Percentiles rank a stretch among this genome's conserved stretches.
Conservation (phyloP, 2,329 filamentous ascomycete species). For the Chaetomium globosum region DNA sequence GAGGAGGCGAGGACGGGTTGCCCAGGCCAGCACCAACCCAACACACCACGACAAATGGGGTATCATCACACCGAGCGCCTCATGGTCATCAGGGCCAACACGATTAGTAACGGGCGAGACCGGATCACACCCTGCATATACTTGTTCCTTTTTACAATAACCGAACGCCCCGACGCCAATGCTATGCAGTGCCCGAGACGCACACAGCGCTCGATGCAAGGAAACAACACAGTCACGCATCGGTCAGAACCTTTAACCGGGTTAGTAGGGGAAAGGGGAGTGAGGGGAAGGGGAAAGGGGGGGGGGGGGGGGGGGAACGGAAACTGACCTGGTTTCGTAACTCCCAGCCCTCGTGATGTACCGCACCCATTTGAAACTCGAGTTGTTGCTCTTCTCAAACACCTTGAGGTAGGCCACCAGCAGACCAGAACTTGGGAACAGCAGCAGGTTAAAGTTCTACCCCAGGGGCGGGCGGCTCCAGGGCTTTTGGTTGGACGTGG, state of each 20-base stretch:
- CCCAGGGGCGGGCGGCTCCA: constrained; percentile 94
- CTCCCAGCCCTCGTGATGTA: constrained; percentile 98
- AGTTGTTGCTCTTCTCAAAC: constrained; percentile 99
- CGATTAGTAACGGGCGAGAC: background rate
- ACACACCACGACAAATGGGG: background rate
- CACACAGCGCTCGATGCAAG: constrained; percentile 7
- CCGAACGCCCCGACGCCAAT: constrained; percentile 29
- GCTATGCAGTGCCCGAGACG: constrained; percentile 27
- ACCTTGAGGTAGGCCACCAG: constrained; percentile 95
- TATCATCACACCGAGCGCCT: background rate
- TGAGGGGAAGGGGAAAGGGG: background rate
- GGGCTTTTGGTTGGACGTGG: constrained; percentile 97
- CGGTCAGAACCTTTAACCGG: constrained; percentile 17
- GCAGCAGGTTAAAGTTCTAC: constrained; percentile 88
- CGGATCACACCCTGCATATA: background rate
- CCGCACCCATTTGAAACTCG: constrained; percentile 97
- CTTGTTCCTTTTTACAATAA: constrained; percentile 1
- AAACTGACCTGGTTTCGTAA: constrained; percentile 72
- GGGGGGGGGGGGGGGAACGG: background rate
- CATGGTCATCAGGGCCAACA: background rate
- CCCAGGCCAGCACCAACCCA: background rate
- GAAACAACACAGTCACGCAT: constrained; percentile 1
- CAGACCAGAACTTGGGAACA: constrained; percentile 96
- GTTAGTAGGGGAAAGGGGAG: background rate
- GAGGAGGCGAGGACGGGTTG: background rate